A percentile compares a stretch with the other conserved stretches of the same genome.
Conservation (phyloP, 768 basidiomycete species). For the Mrakia gelida region DNA sequence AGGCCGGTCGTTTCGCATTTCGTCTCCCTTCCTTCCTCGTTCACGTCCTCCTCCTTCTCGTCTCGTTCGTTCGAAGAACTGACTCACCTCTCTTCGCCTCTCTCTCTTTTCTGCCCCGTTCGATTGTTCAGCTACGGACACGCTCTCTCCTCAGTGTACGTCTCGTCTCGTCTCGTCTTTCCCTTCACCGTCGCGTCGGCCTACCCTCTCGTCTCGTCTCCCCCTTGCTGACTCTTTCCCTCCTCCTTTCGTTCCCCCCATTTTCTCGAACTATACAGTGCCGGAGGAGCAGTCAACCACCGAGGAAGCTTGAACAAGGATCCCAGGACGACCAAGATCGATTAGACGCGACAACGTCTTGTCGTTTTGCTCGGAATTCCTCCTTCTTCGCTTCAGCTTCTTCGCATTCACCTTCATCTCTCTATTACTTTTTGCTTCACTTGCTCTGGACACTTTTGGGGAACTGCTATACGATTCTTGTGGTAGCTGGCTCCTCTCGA, state of each 20-base stretch:
- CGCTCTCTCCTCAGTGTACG: constrained; percentile 14
- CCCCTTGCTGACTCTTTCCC: too few species aligned
- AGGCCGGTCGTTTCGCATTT: too few species aligned
- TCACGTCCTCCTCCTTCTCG: too few species aligned
- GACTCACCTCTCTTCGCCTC: too few species aligned
- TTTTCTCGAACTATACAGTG: neutral
- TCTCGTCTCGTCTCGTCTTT: neutral
- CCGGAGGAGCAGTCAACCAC: constrained; percentile 31
- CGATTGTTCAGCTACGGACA: constrained; percentile 17
- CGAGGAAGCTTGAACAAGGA: constrained; percentile 29
- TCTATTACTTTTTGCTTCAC: too few species aligned
- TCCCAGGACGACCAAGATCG: constrained; percentile 30
- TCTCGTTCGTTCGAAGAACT: too few species aligned
- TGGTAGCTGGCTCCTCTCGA: too few species aligned
- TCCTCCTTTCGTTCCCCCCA: neutral
- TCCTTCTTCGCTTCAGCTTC: neutral
- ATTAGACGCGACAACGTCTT: constrained; percentile 10
- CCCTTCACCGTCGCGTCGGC: neutral
- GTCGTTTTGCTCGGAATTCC: neutral
- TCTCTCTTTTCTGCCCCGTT: too few species aligned
- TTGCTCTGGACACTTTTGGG: too few species aligned
- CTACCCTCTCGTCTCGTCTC: too few species aligned
- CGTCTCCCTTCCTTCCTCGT: too few species aligned
- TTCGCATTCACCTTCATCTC: neutral
- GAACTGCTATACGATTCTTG: too few species aligned